Conservation (phyloP, 352 stramenopile species). For the Phytophthora lateralis region DNA sequence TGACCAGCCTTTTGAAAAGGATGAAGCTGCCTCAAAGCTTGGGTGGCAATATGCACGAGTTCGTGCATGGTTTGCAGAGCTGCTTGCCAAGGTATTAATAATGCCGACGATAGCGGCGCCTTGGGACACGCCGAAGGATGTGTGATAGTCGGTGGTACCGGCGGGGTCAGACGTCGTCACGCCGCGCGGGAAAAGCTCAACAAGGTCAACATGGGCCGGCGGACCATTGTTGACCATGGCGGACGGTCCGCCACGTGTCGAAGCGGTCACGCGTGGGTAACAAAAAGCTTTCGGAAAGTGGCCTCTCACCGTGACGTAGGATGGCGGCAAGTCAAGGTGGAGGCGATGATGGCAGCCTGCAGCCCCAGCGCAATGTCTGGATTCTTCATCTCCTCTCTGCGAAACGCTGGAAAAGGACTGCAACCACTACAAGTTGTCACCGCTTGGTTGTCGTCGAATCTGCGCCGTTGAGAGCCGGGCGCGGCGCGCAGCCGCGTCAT, state of each 20-base stretch:
- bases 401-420: constrained; percentile 28
- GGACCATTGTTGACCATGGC: not conserved
- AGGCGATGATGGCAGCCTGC: not conserved
- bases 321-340: no score
- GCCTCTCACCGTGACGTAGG: constrained; percentile 1
- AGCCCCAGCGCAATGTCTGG: constrained; percentile 1
- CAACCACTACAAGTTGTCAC: constrained; percentile 20
- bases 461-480: constrained; percentile 22
- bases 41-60: no score
- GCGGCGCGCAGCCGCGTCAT: constrained; percentile 1
- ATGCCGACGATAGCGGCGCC: not conserved
- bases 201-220: constrained; percentile 13
- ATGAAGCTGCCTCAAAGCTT: no score
- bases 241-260: constrained; percentile 14
- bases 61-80: no score
- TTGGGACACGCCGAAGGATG: constrained; percentile 26
- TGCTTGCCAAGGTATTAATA: not conserved
- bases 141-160: constrained; percentile 35
- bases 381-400: constrained; percentile 20
- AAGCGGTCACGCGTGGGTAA: not conserved
- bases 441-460: constrained; percentile 21
- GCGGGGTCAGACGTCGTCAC: constrained; percentile 14
- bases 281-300: not conserved
- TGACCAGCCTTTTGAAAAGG: no score
- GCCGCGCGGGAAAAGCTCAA: constrained; percentile 20